Base-by-base conservation (phyloP, 306 rosid species). In the Dryas octopetala region DNA sequence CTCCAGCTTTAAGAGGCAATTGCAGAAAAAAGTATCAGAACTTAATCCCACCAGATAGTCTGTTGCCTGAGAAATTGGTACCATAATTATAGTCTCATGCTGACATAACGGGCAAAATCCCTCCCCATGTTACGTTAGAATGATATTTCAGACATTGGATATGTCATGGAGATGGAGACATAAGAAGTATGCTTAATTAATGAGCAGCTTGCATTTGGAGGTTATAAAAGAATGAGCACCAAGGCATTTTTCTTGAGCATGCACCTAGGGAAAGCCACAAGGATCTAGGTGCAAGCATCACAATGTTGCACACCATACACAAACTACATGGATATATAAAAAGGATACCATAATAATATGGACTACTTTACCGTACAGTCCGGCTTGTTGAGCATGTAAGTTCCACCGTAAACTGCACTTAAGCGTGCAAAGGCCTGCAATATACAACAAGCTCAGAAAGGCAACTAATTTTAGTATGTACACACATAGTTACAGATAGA, bases 321-420 rank as follows among this genome's bases (percentile, higher is more conserved):
- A 59, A 26, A 26, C 43, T 41, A 59, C 15, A 59, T 59, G 15
- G 43, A 23, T 12, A n/a, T n/a, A n/a, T n/a, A 13, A 14, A 51
- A 14, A 0, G n/a, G 3, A 14, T 14, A 51, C 15, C 1, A 26
- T 9, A 59, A 23, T 0, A 26, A 11, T 9, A 32, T 32, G 38
- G 38, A 32, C 38, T 32, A 32, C 38, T 32, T 32, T 32, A 88
- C 97, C 93, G 83, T 89, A 88, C 97, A 91, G 76, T 86, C 96
- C 77, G 93, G 91, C 78, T 91, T 91, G 83, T 72, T 83, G 69
- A 91, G 91, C 93, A 91, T 91, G 89, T 91, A 91, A 17, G 97
- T 91, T 66, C 97, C 97, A 47, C 96, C 97, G 53, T 91, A 88
- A 54, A 91, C 97, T 53, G 96, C 96, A 81, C 97, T 91, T 57